These are phyloP conservation scores for Esteya vermicola DNA, from an alignment of 2,329 filamentous ascomycete genomes.

Conservation along the genomic window DNA sequence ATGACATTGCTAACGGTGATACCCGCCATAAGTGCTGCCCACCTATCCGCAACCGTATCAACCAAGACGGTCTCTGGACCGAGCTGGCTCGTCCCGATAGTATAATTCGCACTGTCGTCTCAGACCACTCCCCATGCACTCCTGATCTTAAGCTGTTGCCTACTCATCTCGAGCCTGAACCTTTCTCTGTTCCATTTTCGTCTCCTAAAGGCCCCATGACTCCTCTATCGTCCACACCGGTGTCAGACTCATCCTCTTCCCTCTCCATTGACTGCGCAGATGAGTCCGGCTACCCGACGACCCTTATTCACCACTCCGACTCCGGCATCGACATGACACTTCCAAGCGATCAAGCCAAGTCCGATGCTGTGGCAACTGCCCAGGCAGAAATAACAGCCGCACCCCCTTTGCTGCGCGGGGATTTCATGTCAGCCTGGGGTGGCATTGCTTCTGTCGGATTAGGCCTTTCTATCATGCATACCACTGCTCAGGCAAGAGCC, in stretches of 20 bases:
- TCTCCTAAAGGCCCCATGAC: too few relatives aligned
- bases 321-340: slow-evolving; percentile 36
- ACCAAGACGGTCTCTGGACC: slow-evolving; percentile 77
- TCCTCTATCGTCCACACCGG: too few relatives aligned
- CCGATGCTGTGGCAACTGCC: too few relatives aligned
- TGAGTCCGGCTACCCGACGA: too few relatives aligned
- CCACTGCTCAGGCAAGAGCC: slow-evolving; percentile 49
- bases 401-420: slow-evolving; percentile 33
- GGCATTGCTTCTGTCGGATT: slow-evolving; percentile 90
- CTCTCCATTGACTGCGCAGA: too few relatives aligned
- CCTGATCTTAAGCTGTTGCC: slow-evolving; percentile 86
- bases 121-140: slow-evolving; percentile 92
- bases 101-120: slow-evolving; percentile 83
- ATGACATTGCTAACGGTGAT: slow-evolving; percentile 71
- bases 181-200: too few relatives aligned
- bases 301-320: slow-evolving; percentile 31
- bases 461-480: slow-evolving; percentile 82
- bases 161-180: slow-evolving; percentile 37
- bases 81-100: slow-evolving; percentile 59
- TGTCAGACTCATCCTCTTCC: too few relatives aligned
- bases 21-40: slow-evolving; percentile 93
- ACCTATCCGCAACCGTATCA: slow-evolving; percentile 67
- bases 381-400: too few relatives aligned
- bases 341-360: slow-evolving; percentile 16
- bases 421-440: slow-evolving; percentile 95